Conservation (phyloP, 2,329 filamentous ascomycete genomes). For the Trichoderma simmonsii region DNA sequence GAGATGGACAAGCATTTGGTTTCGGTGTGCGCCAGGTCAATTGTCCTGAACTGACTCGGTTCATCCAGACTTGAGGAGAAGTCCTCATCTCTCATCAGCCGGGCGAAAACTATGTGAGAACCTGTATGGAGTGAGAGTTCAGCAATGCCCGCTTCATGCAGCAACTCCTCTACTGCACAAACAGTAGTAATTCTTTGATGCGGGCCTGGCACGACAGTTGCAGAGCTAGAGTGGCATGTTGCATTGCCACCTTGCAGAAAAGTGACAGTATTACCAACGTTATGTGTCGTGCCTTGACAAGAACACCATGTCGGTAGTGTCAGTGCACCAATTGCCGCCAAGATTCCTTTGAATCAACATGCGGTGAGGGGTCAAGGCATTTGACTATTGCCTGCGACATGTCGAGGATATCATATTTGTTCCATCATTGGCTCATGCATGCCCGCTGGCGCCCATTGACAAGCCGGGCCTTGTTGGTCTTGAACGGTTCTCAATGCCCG, state of each 20-base stretch:
- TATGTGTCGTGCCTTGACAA: neutral
- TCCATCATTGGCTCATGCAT: neutral
- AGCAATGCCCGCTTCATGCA: neutral
- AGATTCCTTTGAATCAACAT: neutral
- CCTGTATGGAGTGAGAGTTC: neutral
- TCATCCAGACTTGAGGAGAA: neutral
- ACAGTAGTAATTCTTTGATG: neutral
- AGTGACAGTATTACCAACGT: neutral
- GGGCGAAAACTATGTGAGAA: neutral
- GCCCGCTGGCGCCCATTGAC: neutral
- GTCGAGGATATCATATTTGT: neutral
- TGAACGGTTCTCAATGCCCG: neutral
- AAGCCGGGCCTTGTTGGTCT: neutral
- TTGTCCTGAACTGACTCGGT: neutral
- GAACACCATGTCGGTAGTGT: neutral
- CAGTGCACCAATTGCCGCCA: neutral
- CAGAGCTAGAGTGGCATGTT: neutral
- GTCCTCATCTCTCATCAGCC: neutral
- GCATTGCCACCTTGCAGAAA: constrained; percentile 7
- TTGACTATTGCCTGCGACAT: neutral
- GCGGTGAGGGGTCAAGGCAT: constrained; percentile 3
- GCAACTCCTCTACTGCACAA: neutral
- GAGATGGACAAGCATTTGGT: neutral
- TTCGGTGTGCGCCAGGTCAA: neutral
- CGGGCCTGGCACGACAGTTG: constrained; percentile 8